Evolutionary conservation across 768 basidiomycete genomes (phyloP).

Genomic region (Sutorius australiensis): DNA sequence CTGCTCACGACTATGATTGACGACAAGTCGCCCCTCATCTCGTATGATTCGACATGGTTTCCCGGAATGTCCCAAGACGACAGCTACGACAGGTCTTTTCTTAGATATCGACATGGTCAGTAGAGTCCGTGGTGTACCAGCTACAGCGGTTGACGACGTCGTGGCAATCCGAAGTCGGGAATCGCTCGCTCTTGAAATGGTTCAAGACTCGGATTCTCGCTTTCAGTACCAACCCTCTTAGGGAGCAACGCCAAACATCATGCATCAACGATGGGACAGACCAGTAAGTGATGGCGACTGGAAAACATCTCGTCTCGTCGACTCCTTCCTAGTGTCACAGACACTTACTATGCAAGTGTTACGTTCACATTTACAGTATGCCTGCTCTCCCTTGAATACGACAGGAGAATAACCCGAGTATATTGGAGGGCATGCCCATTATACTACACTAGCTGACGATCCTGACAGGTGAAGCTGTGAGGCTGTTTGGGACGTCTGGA

Average conservation of each 20-base stretch:
- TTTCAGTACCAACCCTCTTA: conserved; percentile 39
- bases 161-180: conserved; percentile 28
- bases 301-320: background rate
- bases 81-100: conserved; percentile 23
- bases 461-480: conserved; percentile 41
- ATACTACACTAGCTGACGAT: background rate
- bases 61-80: conserved; percentile 20
- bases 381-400: background rate
- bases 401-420: background rate
- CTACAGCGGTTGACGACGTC: background rate
- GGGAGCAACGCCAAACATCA: conserved; percentile 31
- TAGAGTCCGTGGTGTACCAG: background rate
- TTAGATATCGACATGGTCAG: conserved; percentile 47
- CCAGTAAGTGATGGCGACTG: conserved; percentile 30
- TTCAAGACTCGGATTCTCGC: conserved; percentile 35
- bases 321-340: conserved; percentile 30
- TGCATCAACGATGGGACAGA: conserved; percentile 42
- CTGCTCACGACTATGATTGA: conserved; percentile 22
- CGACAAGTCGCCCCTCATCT: conserved; percentile 32
- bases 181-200: conserved; percentile 12
- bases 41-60: conserved; percentile 23
- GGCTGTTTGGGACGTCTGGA: conserved; percentile 41
- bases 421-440: conserved; percentile 20
- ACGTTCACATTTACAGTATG: conserved; percentile 40
- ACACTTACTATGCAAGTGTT: conserved; percentile 30